These are phyloP conservation scores for Lepiota brunneoincarnata DNA, from an alignment of 768 basidiomycete species.

Conservation along the genomic window DNA sequence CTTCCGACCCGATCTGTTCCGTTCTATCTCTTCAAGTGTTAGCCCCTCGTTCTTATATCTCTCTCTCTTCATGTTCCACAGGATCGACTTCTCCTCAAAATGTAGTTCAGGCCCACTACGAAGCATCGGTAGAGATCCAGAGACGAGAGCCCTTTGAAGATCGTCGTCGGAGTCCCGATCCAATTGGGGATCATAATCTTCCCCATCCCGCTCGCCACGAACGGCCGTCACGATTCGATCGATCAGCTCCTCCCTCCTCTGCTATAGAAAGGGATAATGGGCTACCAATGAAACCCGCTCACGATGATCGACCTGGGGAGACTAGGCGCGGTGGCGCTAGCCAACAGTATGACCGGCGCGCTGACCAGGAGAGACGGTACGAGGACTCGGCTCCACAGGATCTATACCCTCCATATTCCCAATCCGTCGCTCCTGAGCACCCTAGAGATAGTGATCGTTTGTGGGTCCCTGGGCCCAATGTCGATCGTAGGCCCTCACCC, in stretches of 20 bases:
- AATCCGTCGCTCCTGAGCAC: not conserved
- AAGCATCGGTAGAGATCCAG: not conserved
- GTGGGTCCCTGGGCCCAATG: not conserved
- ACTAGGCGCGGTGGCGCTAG: not conserved
- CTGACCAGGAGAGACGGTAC: not conserved
- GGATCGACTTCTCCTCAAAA: conserved; percentile 11
- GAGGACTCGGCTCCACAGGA: not conserved
- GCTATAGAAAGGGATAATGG: not conserved
- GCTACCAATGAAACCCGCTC: conserved; percentile 4
- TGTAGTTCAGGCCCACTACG: conserved; percentile 7
- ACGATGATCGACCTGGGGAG: not conserved
- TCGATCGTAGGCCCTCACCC: not conserved
- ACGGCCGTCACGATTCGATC: conserved; percentile 5
- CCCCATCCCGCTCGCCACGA: not conserved
- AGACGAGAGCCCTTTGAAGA: conserved; percentile 1
- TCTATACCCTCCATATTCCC: not conserved
- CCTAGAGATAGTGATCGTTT: not conserved
- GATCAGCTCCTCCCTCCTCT: not conserved
- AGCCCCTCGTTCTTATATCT: conserved; percentile 11
- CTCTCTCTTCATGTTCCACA: conserved; percentile 6
- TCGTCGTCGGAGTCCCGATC: conserved; percentile 4
- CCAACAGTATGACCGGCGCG: not conserved
- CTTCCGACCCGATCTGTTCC: conserved; percentile 9
- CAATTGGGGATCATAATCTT: not conserved
- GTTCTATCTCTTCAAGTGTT: conserved; percentile 12